Conservation (phyloP, 345 rosid genomes). For the Eucalyptus erythrocorys region DNA sequence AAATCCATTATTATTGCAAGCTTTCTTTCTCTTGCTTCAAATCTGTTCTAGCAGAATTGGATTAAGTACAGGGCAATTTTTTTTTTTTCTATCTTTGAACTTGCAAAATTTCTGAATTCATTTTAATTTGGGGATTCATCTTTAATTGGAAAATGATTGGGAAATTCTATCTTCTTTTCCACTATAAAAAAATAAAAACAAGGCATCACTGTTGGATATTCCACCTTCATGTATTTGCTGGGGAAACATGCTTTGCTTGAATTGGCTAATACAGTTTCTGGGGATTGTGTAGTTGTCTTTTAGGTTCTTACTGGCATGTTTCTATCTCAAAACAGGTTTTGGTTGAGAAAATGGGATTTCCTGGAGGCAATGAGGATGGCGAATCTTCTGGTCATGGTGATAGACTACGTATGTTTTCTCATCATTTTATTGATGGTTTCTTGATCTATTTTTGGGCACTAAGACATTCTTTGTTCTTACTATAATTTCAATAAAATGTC, state of each 20-base stretch:
- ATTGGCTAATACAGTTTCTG: background rate
- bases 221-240: background rate
- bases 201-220: background rate
- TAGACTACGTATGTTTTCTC: slow-evolving; percentile 34
- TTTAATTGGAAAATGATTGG: background rate
- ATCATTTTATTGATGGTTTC: background rate
- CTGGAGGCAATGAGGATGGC: slow-evolving; percentile 26
- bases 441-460: background rate
- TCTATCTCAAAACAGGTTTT: slow-evolving; percentile 39
- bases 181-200: background rate
- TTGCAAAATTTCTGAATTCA: background rate
- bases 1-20: background rate
- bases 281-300: background rate
- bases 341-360: slow-evolving; percentile 94
- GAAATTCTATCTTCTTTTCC: background rate
- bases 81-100: background rate
- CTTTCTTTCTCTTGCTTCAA: background rate
- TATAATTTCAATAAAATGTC: background rate
- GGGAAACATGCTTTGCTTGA: background rate
- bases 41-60: background rate
- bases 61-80: background rate
- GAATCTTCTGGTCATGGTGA: slow-evolving; percentile 25
- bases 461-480: background rate
- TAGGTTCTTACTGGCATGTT: background rate
- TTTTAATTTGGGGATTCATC: background rate